Evolutionary conservation across 495 filamentous ascomycete genomes (phyloP).

Genomic region (Lasiosphaeris hirsuta): DNA sequence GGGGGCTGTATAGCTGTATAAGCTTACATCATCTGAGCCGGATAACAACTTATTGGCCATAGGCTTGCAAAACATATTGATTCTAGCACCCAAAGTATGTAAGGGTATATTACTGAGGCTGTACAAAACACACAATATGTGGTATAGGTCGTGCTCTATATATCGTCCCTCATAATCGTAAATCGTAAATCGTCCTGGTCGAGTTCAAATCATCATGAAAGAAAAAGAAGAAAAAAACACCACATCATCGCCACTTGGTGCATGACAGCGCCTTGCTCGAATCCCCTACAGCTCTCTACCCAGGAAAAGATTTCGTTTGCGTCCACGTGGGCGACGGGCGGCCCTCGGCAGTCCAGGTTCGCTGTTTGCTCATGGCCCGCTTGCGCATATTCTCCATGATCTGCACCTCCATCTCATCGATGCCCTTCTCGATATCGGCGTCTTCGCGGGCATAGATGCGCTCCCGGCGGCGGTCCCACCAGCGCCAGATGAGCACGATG

Average conservation of each 20-base stretch:
- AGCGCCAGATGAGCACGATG: conserved; percentile 46
- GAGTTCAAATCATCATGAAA: neutral
- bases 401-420: conserved; percentile 51
- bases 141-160: neutral
- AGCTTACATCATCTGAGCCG: too few species aligned
- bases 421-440: conserved; percentile 46
- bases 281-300: too few species aligned
- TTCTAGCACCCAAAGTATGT: too few species aligned
- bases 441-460: conserved; percentile 44
- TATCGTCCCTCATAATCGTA: conserved; percentile 5
- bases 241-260: neutral
- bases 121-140: neutral
- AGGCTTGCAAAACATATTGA: too few species aligned
- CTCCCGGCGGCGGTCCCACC: conserved; percentile 46
- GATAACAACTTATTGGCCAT: too few species aligned
- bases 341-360: conserved; percentile 39
- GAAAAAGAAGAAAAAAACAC: neutral
- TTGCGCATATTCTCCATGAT: conserved; percentile 52
- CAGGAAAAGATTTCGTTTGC: too few species aligned
- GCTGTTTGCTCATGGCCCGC: conserved; percentile 49
- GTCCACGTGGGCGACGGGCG: conserved; percentile 7
- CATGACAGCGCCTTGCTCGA: neutral
- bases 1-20: too few species aligned
- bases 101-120: too few species aligned
- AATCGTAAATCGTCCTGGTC: neutral